These are phyloP conservation scores for Colletotrichum sp. DNA, from an alignment of 2,329 filamentous ascomycete species.

Conservation along the genomic window DNA sequence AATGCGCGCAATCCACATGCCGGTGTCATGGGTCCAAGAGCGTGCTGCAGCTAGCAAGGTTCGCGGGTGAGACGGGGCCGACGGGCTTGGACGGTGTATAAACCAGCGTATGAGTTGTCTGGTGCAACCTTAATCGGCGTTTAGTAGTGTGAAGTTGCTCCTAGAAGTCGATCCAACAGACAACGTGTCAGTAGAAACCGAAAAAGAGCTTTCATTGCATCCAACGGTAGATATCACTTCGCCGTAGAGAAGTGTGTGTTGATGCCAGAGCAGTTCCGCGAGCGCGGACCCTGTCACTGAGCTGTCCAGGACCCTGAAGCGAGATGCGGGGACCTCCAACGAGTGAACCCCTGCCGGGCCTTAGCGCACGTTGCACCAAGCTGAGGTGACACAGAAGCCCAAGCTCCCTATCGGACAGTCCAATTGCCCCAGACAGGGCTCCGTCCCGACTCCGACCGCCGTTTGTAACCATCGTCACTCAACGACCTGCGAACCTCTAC, in stretches of 20 bases:
- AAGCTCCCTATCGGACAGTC: conserved; percentile 3
- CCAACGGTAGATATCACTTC: not conserved
- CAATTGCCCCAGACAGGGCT: not conserved
- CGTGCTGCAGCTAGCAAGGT: not conserved
- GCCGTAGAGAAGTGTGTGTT: not conserved
- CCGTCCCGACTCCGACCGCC: conserved; percentile 9
- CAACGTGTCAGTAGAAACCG: not conserved
- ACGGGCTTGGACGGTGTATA: not conserved
- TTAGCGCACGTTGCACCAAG: not conserved
- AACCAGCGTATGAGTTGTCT: not conserved
- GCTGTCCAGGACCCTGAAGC: not conserved
- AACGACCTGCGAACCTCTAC: not conserved
- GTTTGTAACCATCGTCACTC: not conserved
- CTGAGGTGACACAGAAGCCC: conserved; percentile 3
- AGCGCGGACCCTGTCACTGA: not conserved
- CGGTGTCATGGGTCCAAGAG: conserved; percentile 4
- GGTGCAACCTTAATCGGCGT: not conserved
- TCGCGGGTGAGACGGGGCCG: not conserved
- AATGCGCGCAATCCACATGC: not conserved
- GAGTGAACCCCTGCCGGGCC: not conserved
- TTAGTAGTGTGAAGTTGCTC: not conserved
- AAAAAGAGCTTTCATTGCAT: not conserved
- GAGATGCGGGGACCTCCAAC: not conserved
- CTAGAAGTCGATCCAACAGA: not conserved
- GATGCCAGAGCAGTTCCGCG: not conserved